Evolutionary conservation across 1,139 yeast species (phyloP), one percentile per base, ranked within the genome.

Genomic region (Yamadazyma diddensiae): DNA sequence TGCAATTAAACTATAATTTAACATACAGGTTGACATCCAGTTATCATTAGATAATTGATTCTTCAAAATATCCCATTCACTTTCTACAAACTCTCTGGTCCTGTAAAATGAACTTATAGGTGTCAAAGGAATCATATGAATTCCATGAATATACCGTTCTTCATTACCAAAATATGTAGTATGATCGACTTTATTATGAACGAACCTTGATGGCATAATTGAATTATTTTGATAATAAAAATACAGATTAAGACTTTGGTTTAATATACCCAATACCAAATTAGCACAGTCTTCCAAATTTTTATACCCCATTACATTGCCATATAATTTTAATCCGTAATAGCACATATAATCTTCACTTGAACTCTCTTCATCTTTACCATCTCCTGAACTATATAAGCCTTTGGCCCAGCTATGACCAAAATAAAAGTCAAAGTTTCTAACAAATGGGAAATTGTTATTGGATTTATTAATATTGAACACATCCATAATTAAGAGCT

Each of bases 71-170:
- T 67, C 63, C 96, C 96, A 92, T 62, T 90, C 97, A 56, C 87
- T 77, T 43, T 65, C 49, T 10, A 82, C 94, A 58, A 79, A 90
- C 1, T 65, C 57, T 1, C 87, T 76, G 5, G 69, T 62, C 53
- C 97, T 73, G 28, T 86, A 71, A 42, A 72, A 78, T 0, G 90
- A 77, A n/a, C 95, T 82, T n/a, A 84, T 76, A 0, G 97, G 90
- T 0, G 95, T 86, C 23, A 85, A 65, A n/a, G 98, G 61, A 21
- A 90, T 70, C 81, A 92, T 92, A 54, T 90, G 97, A 39, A 90
- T 90, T 52, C 96, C 96, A 52, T 90, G 97, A 35, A 90, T 87
- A 57, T 82, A 90, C 55, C 88, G 90, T 11, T 69, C 63, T 34
- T 68, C 53, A 17, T 33, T 36, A 13, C 96, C 96, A 50, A 88